phyloP scores from a whole-genome alignment of 1,139 yeast species.

The Suhomyces maxii region DNA sequence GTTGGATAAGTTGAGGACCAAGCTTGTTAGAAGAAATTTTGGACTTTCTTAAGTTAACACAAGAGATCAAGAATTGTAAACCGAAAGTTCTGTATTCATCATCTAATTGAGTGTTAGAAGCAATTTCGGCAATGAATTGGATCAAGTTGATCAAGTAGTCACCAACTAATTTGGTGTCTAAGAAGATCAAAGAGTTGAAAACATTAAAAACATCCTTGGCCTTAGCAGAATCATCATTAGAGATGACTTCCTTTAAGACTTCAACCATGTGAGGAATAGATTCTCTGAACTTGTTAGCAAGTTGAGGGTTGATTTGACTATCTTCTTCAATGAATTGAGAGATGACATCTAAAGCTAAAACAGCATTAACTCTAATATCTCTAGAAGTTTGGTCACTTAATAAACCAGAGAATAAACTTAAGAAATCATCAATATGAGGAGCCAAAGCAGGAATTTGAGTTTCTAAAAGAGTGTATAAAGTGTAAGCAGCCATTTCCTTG shows the following conservation, averaged over 20 bases:
- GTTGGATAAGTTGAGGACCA: constrained; percentile 75
- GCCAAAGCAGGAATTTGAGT: constrained; percentile 65
- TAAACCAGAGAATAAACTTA: constrained; percentile 66
- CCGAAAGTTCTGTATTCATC: constrained; percentile 84
- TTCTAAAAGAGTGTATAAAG: constrained; percentile 77
- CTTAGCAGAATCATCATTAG: constrained; percentile 67
- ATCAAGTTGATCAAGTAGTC: constrained; percentile 70
- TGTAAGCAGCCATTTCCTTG: constrained; percentile 84
- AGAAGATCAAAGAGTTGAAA: constrained; percentile 73
- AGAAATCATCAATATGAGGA: constrained; percentile 63
- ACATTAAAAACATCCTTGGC: constrained; percentile 82
- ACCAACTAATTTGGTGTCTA: constrained; percentile 79
- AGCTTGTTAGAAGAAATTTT: constrained; percentile 58
- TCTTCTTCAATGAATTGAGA: constrained; percentile 67
- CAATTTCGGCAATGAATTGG: constrained; percentile 73
- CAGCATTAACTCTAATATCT: constrained; percentile 80
- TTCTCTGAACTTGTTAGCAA: constrained; percentile 61
- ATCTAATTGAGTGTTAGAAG: constrained; percentile 65
- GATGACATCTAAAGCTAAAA: constrained; percentile 76
- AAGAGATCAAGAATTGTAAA: constrained; percentile 79
- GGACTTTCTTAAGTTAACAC: constrained; percentile 70
- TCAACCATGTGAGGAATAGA: constrained; percentile 80
- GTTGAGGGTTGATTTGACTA: constrained; percentile 43
- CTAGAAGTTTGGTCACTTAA: constrained; percentile 65
- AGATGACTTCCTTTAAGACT: constrained; percentile 75